Percentiles rank a stretch among this genome's conserved stretches.
Conservation (phyloP, 2,329 filamentous ascomycete genomes). For the Sphaerostilbella broomeana region DNA sequence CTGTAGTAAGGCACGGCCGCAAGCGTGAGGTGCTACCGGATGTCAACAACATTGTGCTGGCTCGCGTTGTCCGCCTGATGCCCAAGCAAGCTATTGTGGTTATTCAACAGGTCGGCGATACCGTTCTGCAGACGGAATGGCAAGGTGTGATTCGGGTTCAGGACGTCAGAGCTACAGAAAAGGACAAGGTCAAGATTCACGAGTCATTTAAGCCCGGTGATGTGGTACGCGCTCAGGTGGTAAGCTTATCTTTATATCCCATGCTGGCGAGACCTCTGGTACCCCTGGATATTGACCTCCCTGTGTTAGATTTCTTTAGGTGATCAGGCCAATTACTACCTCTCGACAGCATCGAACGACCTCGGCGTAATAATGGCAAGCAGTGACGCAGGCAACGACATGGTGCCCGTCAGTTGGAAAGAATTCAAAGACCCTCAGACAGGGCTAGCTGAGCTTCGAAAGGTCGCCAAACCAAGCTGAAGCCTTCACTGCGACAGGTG, state of each 20-base stretch:
- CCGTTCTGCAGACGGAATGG: slow-evolving; percentile 71
- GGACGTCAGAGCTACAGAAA: slow-evolving; percentile 91
- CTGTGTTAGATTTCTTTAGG: slow-evolving; percentile 67
- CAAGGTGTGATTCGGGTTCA: slow-evolving; percentile 80
- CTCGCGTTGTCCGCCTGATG: slow-evolving; percentile 77
- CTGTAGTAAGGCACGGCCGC: slow-evolving; percentile 42
- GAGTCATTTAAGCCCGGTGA: slow-evolving; percentile 91
- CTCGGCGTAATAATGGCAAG: slow-evolving; percentile 89
- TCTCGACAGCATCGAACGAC: slow-evolving; percentile 87
- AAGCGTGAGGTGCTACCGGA: slow-evolving; percentile 72
- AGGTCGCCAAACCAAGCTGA: slow-evolving; percentile 75
- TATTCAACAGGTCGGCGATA: slow-evolving; percentile 74
- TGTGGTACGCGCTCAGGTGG: slow-evolving; percentile 78
- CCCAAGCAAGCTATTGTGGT: slow-evolving; percentile 78
- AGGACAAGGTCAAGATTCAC: slow-evolving; percentile 86
- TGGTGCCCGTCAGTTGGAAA: slow-evolving; percentile 93
- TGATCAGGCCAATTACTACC: slow-evolving; percentile 91
- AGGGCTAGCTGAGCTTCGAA: slow-evolving; percentile 69
- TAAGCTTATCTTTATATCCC: slow-evolving; percentile 33
- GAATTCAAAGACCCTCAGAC: slow-evolving; percentile 84
- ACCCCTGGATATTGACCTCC: slow-evolving; percentile 1
- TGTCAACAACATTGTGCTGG: slow-evolving; percentile 74
- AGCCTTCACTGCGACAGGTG: neutral
- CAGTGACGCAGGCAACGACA: slow-evolving; percentile 79
- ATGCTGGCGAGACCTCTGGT: neutral